Conservation (phyloP, 2,329 filamentous ascomycete species). For the Parastagonospora nodorum region DNA sequence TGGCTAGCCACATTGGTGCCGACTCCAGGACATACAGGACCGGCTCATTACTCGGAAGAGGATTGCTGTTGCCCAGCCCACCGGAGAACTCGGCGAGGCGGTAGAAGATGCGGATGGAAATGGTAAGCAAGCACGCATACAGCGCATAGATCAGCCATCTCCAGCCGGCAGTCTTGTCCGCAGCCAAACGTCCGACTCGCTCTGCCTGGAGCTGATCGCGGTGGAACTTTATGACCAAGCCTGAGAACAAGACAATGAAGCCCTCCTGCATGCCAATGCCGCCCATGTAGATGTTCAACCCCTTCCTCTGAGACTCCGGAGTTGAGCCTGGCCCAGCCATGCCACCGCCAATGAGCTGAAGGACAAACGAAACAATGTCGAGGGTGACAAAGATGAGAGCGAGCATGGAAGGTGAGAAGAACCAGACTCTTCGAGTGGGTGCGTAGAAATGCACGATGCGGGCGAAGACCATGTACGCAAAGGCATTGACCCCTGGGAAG, state of each 20-base stretch:
- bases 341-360: conserved; percentile 49
- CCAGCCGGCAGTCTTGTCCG: conserved; percentile 12
- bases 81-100: conserved; percentile 62
- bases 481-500: conserved; percentile 49
- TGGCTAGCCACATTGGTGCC: conserved; percentile 58
- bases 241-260: conserved; percentile 37
- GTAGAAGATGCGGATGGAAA: conserved; percentile 63
- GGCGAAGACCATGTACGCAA: conserved; percentile 48
- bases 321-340: conserved; percentile 40
- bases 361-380: conserved; percentile 52
- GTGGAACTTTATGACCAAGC: conserved; percentile 26
- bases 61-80: conserved; percentile 51
- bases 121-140: conserved; percentile 49
- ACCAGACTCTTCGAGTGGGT: conserved; percentile 37
- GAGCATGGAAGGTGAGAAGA: conserved; percentile 46
- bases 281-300: conserved; percentile 51
- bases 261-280: conserved; percentile 32
- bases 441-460: conserved; percentile 50
- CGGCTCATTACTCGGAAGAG: conserved; percentile 56
- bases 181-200: neutral
- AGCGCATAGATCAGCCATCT: conserved; percentile 44
- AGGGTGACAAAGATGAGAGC: conserved; percentile 52
- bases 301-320: conserved; percentile 37
- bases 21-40: conserved; percentile 61
- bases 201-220: conserved; percentile 7